Base-by-base conservation (phyloP, 2,329 filamentous ascomycete species). In the Diplodia sapinea region DNA sequence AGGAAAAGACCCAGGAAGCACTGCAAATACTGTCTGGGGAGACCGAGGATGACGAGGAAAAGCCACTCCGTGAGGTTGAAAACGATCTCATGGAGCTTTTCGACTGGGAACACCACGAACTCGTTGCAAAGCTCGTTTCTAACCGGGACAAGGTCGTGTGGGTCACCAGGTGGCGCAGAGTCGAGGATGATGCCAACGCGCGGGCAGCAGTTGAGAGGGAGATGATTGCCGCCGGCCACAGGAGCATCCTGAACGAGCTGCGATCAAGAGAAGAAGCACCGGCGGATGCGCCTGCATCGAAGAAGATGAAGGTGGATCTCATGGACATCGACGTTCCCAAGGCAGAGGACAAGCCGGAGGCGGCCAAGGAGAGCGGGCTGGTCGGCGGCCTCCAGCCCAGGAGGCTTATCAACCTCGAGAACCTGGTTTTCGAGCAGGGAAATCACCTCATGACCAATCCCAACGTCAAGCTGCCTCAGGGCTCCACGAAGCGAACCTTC, bases 381-480 rank as follows among this genome's bases (percentile, higher is more conserved):
- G 85, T 93, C 38, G 92, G 94, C 66, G 93, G 93, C 15, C 83
- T 99, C 47, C 91, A 95, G 74, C 95, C 96, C 2, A 89, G 89
- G 72, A 92, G 92, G 76, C 82, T 93, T 54, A 93, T 99, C 77
- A 98, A 98, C 76, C 84, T 99, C 63, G 94, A 99, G 68, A 98
- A 98, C 74, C 87, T 99, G 40, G 87, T 97, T 49, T 99, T 99
- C 76, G 95, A 98, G 73, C 94, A 98, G 80, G 95, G 95, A 65
- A 99, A 98, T 74, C 95, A 99, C 82, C 85, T 99, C 52, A 99
- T 98, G 94, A 98, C 95, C n/a, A 99, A 99, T 74, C 91, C 93
- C 7, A 97, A 93, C 76, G 95, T 99, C 56, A 91, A 91, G 70
- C 85, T 99, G 23, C 95, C 95, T 0, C 93, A 97, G 77, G 95